Conservation (phyloP, 208 protist genomes). For the Balamuthia mandrillaris region DNA sequence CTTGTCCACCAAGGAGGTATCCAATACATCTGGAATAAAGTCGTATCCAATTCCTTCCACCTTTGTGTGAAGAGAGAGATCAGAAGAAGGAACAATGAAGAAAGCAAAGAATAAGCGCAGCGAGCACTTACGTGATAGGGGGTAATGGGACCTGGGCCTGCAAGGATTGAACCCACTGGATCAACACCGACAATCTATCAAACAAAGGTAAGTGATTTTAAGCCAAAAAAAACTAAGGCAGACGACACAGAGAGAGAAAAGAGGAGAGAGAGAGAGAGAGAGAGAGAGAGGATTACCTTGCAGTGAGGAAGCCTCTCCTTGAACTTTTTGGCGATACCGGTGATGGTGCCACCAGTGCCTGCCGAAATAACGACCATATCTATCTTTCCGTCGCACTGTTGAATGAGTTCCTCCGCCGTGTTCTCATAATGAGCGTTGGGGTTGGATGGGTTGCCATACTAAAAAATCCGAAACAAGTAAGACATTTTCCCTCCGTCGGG, state of each 20-base stretch:
- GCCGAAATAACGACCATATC: conserved; percentile 90
- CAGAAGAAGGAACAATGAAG: neutral
- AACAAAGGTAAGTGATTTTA: neutral
- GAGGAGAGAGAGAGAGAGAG: conserved; percentile 7
- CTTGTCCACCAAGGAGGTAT: conserved; percentile 73
- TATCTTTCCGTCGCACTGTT: conserved; percentile 87
- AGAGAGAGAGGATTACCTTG: conserved; percentile 55
- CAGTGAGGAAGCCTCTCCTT: conserved; percentile 73
- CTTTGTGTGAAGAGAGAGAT: conserved; percentile 45
- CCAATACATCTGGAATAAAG: conserved; percentile 93
- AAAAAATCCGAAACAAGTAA: neutral
- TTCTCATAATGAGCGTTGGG: conserved; percentile 89
- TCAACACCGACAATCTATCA: conserved; percentile 86
- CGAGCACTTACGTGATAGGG: neutral
- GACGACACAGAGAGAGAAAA: no score
- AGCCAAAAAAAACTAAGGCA: conserved; percentile 40
- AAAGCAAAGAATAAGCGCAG: neutral
- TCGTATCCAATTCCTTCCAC: conserved; percentile 98
- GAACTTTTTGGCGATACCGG: conserved; percentile 82
- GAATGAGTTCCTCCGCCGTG: conserved; percentile 91
- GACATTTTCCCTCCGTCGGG: no score
- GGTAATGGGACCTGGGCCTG: conserved; percentile 73
- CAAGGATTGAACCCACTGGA: conserved; percentile 90
- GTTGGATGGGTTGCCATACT: conserved; percentile 93
- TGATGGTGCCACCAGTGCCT: conserved; percentile 95